Base-by-base conservation (phyloP, 139 green algal species). In the Micromonas pusilla region DNA sequence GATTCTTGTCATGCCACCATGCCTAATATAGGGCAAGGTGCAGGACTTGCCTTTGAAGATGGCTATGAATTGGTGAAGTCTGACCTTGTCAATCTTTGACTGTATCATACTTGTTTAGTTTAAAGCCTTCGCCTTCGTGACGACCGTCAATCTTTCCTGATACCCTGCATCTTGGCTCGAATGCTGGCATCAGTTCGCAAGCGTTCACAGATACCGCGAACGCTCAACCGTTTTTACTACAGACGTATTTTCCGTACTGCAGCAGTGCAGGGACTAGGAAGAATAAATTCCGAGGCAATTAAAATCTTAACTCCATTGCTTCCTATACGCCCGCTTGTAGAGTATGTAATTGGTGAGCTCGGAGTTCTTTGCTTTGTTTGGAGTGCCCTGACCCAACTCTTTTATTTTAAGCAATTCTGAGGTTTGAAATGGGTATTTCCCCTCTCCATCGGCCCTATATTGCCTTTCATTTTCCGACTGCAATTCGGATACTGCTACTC, bases 1-100 rank as follows among this genome's bases (percentile, higher is more conserved):
- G 68, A 75, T 75, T 75, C 68, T 26, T 75, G 68, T 36, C 68
- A 75, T 32, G 68, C 68, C 6, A 75, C 68, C 6, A 75, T 75
- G 68, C 68, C 68, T 25, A 75, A 75, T 34, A 75, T 75, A 2
- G 68, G 68, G 19, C 68, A 75, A 62, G 68, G 68, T 33, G 28
- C 23, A 26, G 68, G 68, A n/a, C 30, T 75, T 23, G 68, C 68
- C 5, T 75, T 75, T 62, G 68, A 75, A 62, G 68, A 75, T 75
- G 68, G 26, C 62, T 75, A 64, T 62, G 37, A 62, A 26, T 26
- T 75, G 26, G n/a, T 36, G 25, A 3, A 34, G 1, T n/a, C n/a
- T n/a, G n/a, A n/a, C n/a, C n/a, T n/a, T n/a, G n/a, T n/a, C n/a
- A n/a, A n/a, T n/a, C n/a, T n/a, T n/a, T n/a, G n/a, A n/a, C n/a